Percentiles rank a stretch among this genome's conserved stretches.
Conservation (phyloP, 177 flowering plant genomes). For the Vitis hybrid region DNA sequence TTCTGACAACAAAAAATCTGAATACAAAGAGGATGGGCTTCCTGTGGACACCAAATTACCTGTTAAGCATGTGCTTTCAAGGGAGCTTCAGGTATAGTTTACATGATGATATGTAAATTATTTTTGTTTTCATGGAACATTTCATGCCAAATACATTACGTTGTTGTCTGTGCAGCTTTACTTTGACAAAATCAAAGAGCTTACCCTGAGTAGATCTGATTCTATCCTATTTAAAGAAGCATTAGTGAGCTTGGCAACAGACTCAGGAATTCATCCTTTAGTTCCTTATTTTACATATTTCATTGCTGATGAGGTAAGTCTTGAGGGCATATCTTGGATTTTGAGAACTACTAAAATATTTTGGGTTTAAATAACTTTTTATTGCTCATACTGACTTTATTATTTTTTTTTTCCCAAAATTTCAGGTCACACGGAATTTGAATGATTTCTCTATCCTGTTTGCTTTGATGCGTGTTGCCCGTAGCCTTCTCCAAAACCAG, state of each 20-base stretch:
- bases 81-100: no score
- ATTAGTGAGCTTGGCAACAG: constrained; percentile 75
- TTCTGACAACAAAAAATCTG: constrained; percentile 31
- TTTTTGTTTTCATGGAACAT: background rate
- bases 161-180: constrained; percentile 59
- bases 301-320: constrained; percentile 82
- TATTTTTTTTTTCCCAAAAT: constrained; percentile 3
- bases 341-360: background rate
- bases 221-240: constrained; percentile 72
- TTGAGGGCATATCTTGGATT: background rate
- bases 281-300: constrained; percentile 84
- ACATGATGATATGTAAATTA: no score
- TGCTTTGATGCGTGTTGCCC: constrained; percentile 85
- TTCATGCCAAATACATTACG: background rate
- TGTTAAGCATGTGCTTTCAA: no score
- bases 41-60: no score
- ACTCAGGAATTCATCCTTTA: constrained; percentile 88
- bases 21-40: no score
- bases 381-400: background rate
- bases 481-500: constrained; percentile 85
- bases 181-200: constrained; percentile 81
- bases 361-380: background rate
- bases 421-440: constrained; percentile 73
- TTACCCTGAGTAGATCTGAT: constrained; percentile 54
- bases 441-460: constrained; percentile 56